Base-by-base conservation (phyloP, 106 monocot genomes). In the Alisma plantagoaquatica region DNA sequence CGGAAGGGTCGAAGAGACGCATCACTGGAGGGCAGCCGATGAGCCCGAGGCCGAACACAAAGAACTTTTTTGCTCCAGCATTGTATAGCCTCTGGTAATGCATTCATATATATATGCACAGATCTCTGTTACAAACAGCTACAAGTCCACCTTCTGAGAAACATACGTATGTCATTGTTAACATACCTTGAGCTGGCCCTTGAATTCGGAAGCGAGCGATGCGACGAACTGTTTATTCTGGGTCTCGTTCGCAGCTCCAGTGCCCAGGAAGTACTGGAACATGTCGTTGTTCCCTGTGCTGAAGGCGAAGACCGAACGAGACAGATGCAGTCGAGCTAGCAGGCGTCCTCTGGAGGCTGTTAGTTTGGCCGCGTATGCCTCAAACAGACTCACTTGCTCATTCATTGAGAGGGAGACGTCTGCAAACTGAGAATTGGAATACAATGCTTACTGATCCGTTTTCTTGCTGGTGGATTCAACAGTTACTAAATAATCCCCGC, bases 261-360 rank as follows among this genome's bases (percentile, higher is more conserved):
- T 10, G 0, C 16, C 8, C 11, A 1, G 19, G 45, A 17, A 54
- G 31, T 31, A 67, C 2, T 0, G 45, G n/a, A 66, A 59, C 30
- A 78, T 59, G 24, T 79, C 83, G 41, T 79, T 84, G 67, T 43
- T 64, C 2, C 53, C 78, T 0, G 71, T 51, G 51, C 60, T 75
- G 31, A 84, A 54, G 3, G 61, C 17, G 53, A 84, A 84, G n/a
- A 84, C 10, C 19, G 83, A 84, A 30, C 57, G 61, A 17, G 71
- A 67, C 17, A 84, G 59, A n/a, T 49, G 1, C 9, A 1, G 9
- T 8, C 22, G 11, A 0, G 68, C 62, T 21, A 1, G 20, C 9
- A 2, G 23, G 10, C 26, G n/a, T 2, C 68, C 73, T 44, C 58
- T 53, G 19, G 32, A n/a, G 17, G 30, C 29, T 23, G 8, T 14